Base-by-base conservation (phyloP, 257 asterid genomes). In the Fraxinus excelsior region DNA sequence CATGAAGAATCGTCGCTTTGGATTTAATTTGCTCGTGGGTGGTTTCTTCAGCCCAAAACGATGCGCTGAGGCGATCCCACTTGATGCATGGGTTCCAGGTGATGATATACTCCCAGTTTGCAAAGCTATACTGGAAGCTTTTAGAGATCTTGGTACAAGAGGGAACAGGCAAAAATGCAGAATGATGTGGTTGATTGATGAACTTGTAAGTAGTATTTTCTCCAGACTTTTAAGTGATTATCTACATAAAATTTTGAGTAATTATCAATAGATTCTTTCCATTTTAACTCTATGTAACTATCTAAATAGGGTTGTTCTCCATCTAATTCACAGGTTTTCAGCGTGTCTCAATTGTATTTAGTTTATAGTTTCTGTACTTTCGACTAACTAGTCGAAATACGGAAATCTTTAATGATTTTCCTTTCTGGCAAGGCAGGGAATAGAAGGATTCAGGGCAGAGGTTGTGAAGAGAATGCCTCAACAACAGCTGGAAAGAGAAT, bases 111-210 rank as follows among this genome's bases (percentile, higher is more conserved):
- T 95, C 72, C 94, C 97, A 0, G 89, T 91, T 40, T 95, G 99
- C 85, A 72, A 72, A 78, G 98, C 98, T 13, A 79, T 95, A 78
- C 90, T 95, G 42, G 99, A 95, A 78, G 70, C 98, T 46, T 95
- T 82, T 82, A 85, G 99, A 81, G 99, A 92, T 85, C 94, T 95
- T 18, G 98, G 99, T 34, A 77, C 81, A 0, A 87, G 99, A 85
- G 96, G 98, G 74, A 95, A 95, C 83, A 80, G 99, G 79, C 98
- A 95, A 88, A 95, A 88, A 78, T 86, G 94, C 31, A 90, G 99
- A 87, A 93, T 95, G 99, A 95, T 95, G 99, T 95, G 99, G 99
- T 80, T 93, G 46, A 93, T 95, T 34, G 99, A 95, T 83, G 99
- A 95, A 86, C 97, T 95, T 46, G 99, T 95, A 29, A 91, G 99